Conservation (phyloP, 306 rosid species). For the Canavalia gladiata region DNA sequence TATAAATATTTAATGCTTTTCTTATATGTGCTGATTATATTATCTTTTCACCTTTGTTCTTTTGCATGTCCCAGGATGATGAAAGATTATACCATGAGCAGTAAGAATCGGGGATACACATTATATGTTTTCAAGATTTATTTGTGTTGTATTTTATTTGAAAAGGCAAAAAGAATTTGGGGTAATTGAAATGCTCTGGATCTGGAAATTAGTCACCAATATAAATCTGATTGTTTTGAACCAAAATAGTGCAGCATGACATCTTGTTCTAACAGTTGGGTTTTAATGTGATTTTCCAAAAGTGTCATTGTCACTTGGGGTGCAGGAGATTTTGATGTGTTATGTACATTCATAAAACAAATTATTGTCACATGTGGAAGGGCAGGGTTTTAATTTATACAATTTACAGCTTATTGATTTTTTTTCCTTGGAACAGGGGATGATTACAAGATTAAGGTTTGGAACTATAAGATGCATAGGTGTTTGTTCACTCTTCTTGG, state of each 20-base stretch:
- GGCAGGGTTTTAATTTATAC: slow-evolving; percentile 10
- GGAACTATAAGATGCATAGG: slow-evolving; percentile 98
- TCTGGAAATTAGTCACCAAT: slow-evolving; percentile 37
- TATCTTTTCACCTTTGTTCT: slow-evolving; percentile 27
- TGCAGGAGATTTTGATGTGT: slow-evolving; percentile 36
- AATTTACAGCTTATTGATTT: slow-evolving; percentile 25
- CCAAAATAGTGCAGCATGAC: slow-evolving; percentile 8
- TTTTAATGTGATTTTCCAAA: slow-evolving; percentile 22
- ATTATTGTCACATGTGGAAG: slow-evolving; percentile 3
- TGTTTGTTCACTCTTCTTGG: slow-evolving; percentile 96
- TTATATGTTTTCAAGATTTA: slow-evolving; percentile 37
- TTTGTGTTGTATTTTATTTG: slow-evolving; percentile 26
- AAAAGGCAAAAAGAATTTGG: slow-evolving; percentile 15
- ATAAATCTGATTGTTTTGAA: not conserved
- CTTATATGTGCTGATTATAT: slow-evolving; percentile 8
- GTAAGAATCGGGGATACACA: slow-evolving; percentile 17
- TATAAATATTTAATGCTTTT: slow-evolving; percentile 19
- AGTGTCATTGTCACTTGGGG: slow-evolving; percentile 17
- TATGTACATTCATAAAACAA: not conserved
- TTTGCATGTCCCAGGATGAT: slow-evolving; percentile 26
- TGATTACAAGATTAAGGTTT: slow-evolving; percentile 97
- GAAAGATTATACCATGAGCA: slow-evolving; percentile 35
- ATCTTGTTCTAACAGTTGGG: slow-evolving; percentile 31
- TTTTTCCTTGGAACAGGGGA: slow-evolving; percentile 73
- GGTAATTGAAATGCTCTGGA: slow-evolving; percentile 35